A percentile compares a stretch with the other conserved stretches of the same genome.
Evolutionary conservation across 139 green algal genomes (phyloP).

Genomic region (Coelastrella sp.): DNA sequence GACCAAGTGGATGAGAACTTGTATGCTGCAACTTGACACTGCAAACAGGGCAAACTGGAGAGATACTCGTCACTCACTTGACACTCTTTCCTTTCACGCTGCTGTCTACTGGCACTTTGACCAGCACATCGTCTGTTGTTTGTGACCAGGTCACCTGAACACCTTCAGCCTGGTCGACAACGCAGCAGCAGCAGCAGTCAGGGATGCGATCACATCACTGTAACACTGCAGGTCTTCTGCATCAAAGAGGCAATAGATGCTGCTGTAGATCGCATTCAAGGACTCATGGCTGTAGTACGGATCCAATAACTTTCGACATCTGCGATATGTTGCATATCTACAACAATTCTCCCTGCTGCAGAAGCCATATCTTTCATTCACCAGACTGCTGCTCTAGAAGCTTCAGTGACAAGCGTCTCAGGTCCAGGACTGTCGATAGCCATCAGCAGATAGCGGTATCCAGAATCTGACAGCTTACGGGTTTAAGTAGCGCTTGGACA

Average conservation of each 20-base stretch:
- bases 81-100: slow-evolving; percentile 47
- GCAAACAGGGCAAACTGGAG: neutral
- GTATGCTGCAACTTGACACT: no score
- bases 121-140: slow-evolving; percentile 55
- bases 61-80: neutral
- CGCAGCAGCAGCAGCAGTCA: neutral
- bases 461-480: neutral
- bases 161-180: slow-evolving; percentile 27
- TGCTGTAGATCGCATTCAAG: no score
- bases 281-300: no score
- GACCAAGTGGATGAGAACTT: no score
- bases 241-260: no score
- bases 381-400: slow-evolving; percentile 28
- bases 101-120: slow-evolving; percentile 52
- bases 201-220: no score
- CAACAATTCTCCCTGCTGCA: no score
- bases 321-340: no score
- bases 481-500: slow-evolving; percentile 23
- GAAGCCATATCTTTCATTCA: no score
- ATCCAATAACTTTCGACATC: no score
- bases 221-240: no score
- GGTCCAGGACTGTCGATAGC: neutral
- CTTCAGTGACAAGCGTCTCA: neutral
- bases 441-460: no score
- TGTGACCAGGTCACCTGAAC: slow-evolving; percentile 51